Percentiles rank a stretch among this genome's conserved stretches.
Evolutionary conservation across 305 asterid genomes (phyloP).

Genomic region (Salvia sclarea): DNA sequence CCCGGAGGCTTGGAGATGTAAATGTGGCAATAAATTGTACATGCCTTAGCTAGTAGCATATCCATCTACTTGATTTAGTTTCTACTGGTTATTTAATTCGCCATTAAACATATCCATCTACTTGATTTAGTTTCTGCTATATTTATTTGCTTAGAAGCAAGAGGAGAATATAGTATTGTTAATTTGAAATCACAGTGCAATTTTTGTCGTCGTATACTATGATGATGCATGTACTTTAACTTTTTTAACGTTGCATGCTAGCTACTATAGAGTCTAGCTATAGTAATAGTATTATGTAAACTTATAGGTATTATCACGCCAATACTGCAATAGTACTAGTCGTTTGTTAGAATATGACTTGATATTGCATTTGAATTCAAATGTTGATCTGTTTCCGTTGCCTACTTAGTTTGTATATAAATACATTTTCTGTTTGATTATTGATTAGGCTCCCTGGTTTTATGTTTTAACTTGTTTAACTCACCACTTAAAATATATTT

Average conservation of each 20-base stretch:
- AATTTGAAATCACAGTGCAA: conserved; percentile 10
- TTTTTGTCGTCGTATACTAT: background rate
- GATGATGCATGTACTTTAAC: background rate
- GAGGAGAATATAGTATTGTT: conserved; percentile 6
- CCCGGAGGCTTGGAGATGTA: conserved; percentile 90
- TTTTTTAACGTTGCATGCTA: background rate
- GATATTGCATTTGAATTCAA: too few species aligned
- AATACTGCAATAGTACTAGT: too few species aligned
- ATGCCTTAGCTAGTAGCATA: conserved; percentile 48
- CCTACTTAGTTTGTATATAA: too few species aligned
- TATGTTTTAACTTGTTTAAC: too few species aligned
- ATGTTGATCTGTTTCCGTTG: too few species aligned
- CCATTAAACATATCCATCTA: background rate
- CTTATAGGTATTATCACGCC: too few species aligned
- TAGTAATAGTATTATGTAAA: background rate
- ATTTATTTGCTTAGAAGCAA: conserved; percentile 9
- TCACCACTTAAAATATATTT: too few species aligned
- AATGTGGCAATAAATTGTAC: conserved; percentile 72
- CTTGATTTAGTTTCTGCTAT: background rate
- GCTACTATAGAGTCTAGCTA: too few species aligned
- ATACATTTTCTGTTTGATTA: too few species aligned
- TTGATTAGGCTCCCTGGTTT: too few species aligned
- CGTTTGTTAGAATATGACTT: too few species aligned
- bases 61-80: background rate
- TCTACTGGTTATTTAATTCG: background rate